phyloP scores from a whole-genome alignment of 257 asterid species.

The Nicotiana attenuata region DNA sequence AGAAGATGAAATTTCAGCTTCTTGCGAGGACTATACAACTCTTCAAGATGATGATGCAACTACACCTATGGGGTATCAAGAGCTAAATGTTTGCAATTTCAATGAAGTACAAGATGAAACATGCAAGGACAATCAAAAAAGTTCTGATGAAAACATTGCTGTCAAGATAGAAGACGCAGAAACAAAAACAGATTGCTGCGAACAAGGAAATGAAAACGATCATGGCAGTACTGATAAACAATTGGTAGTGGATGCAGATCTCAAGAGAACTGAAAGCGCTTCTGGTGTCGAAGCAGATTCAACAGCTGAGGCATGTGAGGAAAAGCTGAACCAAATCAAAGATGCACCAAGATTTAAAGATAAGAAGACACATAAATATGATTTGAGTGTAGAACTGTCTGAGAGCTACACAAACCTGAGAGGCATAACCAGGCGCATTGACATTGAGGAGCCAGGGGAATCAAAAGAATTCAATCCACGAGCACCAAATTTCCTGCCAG shows the following conservation, averaged over 20 bases:
- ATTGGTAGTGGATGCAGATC: background rate
- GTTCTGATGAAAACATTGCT: background rate
- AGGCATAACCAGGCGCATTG: constrained; percentile 28
- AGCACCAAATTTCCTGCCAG: constrained; percentile 61
- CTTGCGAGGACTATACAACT: background rate
- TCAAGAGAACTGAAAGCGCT: background rate
- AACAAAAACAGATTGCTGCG: background rate
- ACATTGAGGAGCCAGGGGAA: constrained; percentile 32
- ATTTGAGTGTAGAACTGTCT: constrained; percentile 7
- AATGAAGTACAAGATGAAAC: constrained; percentile 2
- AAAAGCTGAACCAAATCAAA: constrained; percentile 2
- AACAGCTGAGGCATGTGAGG: background rate
- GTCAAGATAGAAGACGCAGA: background rate
- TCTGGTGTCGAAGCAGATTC: background rate
- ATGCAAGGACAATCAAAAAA: background rate
- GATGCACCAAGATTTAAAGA: background rate
- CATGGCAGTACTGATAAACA: background rate
- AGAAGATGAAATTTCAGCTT: background rate
- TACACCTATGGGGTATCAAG: constrained; percentile 6
- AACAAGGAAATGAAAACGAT: background rate
- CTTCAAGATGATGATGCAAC: background rate
- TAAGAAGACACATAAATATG: background rate
- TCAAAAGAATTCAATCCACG: constrained; percentile 55
- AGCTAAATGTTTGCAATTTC: background rate
- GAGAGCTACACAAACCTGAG: constrained; percentile 14